Base-by-base conservation (phyloP, 1,139 yeast genomes). In the Saccharomyces hybrid region DNA sequence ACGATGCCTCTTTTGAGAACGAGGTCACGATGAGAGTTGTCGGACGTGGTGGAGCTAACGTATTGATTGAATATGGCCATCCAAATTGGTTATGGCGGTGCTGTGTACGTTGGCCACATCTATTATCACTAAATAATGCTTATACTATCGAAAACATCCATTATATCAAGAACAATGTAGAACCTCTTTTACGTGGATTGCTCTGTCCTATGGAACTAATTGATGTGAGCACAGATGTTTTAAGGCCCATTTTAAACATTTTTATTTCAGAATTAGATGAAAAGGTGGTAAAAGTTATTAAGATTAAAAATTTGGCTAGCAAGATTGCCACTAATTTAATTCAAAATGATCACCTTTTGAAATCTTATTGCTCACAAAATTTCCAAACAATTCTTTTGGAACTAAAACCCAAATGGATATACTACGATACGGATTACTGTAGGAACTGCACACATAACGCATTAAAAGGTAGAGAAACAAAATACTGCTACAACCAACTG, bases 381-480 rank as follows among this genome's bases (percentile, higher is more conserved):
- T 13, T 20, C 5, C 34, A 46, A 1, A 46, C 47, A 1, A 48
- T 62, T 4, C 34, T 64, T 4, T 49, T 67, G 60, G 71, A 68
- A 55, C 54, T 67, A 31, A 68, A 68, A 53, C 71, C 71, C 7
- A 68, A 68, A 54, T 67, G 71, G 71, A 48, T 65, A 13, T 54
- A 59, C 49, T 58, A 59, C 38, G 53, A 56, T 4, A 42, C 55
- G 3, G 49, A 47, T 6, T 63, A 59, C 49, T 67, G 71, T 50
- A 59, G 71, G 48, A 68, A 67, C 54, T 68, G 71, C 52, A 60
- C 67, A 0, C 66, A 64, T 52, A 66, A 64, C 46, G 51, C 27
- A 13, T 46, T 56, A 26, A 67, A 64, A 49, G 55, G 57, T 1
- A 55, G 69, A 26, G 48, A 54, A 26, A 55, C 61, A 4, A 42